phyloP scores from a whole-genome alignment of 345 rosid species.

The Hypericum androsaemum region DNA sequence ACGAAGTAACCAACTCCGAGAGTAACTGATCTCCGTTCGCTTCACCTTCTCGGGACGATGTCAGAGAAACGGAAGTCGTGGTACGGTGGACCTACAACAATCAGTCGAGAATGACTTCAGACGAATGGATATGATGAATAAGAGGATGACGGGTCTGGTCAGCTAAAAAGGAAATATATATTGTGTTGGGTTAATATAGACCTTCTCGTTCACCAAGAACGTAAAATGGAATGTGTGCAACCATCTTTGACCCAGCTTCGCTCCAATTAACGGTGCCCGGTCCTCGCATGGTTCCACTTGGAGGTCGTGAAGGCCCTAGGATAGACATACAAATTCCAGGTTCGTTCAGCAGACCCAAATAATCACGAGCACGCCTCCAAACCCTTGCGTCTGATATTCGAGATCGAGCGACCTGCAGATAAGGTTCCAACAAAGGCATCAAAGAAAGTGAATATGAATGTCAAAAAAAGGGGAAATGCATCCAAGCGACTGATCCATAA shows the following conservation, averaged over 20 bases:
- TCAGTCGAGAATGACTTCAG: background rate
- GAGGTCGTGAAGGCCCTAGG: conserved; percentile 58
- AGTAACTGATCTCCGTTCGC: no score
- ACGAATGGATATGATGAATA: background rate
- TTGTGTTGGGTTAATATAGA: conserved; percentile 11
- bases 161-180: background rate
- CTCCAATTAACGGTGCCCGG: conserved; percentile 85
- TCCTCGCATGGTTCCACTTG: conserved; percentile 31
- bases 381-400: conserved; percentile 75
- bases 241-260: conserved; percentile 57
- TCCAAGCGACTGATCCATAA: no score
- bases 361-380: conserved; percentile 77
- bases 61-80: conserved; percentile 78
- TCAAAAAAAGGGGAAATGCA: background rate
- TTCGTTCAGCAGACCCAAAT: conserved; percentile 73
- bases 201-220: conserved; percentile 80
- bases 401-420: conserved; percentile 71
- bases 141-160: background rate
- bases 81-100: conserved; percentile 73
- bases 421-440: conserved; percentile 1
- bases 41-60: conserved; percentile 35
- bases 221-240: conserved; percentile 72
- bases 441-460: background rate
- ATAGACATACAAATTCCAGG: conserved; percentile 71
- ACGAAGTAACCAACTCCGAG: no score